Evolutionary conservation across 192 early-diverging fungal genomes (phyloP).

Genomic region (Backusella liffmaniae): DNA sequence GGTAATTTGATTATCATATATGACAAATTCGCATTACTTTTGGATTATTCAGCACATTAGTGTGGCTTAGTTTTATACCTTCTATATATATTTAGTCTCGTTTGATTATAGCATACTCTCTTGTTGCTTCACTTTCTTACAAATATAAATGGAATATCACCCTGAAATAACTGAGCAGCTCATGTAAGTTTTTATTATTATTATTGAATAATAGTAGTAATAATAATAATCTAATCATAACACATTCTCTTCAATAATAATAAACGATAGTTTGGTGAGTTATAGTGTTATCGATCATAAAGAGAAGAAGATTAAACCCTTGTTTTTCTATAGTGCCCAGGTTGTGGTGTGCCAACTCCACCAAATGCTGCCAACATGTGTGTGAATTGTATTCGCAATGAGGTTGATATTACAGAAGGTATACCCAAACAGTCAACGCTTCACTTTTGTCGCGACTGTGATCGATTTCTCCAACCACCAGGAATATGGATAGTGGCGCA

Average conservation of each 20-base stretch:
- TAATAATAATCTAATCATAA: background rate
- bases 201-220: background rate
- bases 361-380: conserved; percentile 99
- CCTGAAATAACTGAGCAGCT: conserved; percentile 8
- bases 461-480: conserved; percentile 95
- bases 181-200: background rate
- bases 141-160: conserved; percentile 9
- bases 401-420: conserved; percentile 98
- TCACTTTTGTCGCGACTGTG: conserved; percentile 96
- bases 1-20: background rate
- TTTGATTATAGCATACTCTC: background rate
- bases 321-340: conserved; percentile 26
- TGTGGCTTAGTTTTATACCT: background rate
- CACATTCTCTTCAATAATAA: background rate
- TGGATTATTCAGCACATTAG: background rate
- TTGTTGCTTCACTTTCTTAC: background rate
- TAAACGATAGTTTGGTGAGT: conserved; percentile 11
- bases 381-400: conserved; percentile 94
- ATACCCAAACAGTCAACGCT: conserved; percentile 97
- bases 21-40: background rate
- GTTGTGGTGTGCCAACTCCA: conserved; percentile 88
- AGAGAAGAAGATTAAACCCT: background rate
- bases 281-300: background rate
- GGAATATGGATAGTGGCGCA: conserved; percentile 85
- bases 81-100: background rate